These are phyloP conservation scores for Entophlyctis helioformis DNA, from an alignment of 192 early-diverging fungal species.

Conservation along the genomic window DNA sequence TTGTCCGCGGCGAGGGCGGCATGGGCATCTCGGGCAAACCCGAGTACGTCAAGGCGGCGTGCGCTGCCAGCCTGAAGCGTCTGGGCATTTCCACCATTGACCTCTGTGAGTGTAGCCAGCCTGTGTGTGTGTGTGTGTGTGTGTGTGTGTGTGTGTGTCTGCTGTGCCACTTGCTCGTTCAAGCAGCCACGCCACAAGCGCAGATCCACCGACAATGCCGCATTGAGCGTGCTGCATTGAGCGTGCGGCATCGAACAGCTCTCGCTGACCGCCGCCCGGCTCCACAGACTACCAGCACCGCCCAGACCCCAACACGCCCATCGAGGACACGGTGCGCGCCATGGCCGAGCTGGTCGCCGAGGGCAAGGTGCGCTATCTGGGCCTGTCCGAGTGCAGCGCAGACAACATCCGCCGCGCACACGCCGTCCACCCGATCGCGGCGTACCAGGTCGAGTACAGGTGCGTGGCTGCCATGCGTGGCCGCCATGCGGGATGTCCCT, in stretches of 20 bases:
- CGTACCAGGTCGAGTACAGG: constrained; percentile 23
- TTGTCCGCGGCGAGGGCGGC: constrained; percentile 15
- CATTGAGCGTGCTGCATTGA: too few species aligned
- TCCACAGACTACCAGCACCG: constrained; percentile 55
- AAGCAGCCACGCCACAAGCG: too few species aligned
- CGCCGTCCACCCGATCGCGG: constrained; percentile 55
- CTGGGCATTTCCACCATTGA: constrained; percentile 47
- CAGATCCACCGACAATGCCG: too few species aligned
- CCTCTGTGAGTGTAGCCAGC: too few species aligned
- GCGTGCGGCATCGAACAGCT: too few species aligned
- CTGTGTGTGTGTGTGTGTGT: too few species aligned
- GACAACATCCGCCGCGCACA: constrained; percentile 50
- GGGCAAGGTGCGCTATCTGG: constrained; percentile 51
- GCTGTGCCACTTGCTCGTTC: too few species aligned
- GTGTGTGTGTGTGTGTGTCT: too few species aligned
- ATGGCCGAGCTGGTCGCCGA: constrained; percentile 56
- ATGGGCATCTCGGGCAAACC: constrained; percentile 30
- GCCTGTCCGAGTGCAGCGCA: constrained; percentile 46
- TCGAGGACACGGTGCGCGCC: constrained; percentile 48
- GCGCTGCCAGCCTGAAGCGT: constrained; percentile 26
- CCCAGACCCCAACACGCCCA: constrained; percentile 40
- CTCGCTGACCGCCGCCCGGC: too few species aligned
- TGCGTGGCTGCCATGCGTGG: background rate
- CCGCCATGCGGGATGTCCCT: background rate
- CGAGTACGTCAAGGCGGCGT: constrained; percentile 34